Base-by-base conservation (phyloP, 2,329 filamentous ascomycete species). In the Hymenoscyphus fructigenus region DNA sequence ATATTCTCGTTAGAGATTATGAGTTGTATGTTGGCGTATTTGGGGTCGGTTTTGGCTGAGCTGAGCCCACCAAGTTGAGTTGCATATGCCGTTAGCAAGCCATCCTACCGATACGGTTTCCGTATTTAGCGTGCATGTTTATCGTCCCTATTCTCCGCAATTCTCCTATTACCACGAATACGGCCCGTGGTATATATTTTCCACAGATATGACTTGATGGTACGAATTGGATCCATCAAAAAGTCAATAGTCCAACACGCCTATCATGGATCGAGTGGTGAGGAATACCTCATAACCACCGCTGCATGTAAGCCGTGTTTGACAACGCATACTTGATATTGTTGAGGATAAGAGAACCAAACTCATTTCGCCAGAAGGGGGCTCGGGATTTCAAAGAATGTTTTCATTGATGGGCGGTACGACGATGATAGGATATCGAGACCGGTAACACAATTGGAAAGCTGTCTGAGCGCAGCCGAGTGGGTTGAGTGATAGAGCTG, bases 251-350 rank as follows among this genome's bases (percentile, higher is more conserved):
- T 47, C n/a, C n/a, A 20, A 47, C 41, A 47, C 17, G 41, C 44
- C 26, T 53, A 26, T 53, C 3, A 53, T 53, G 10, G 12, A 53
- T 5, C 23, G 47, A 53, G 7, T 53, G 47, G n/a, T 26, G 20
- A 53, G 20, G 20, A 53, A 9, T 26, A 26, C 47, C 23, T 26
- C 47, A 26, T 12, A 26, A 23, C 14, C 20, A 26, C 1, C 14
- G 34, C 60, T 62, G 60, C 61, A 63, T 57, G 38, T 53, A 41
- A 63, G 61, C 41, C 56, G 29, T 58, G 56, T 63, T 55, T 63
- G 61, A 63, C 61, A 63, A 53, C 61, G 56, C 61, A 62, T 34
- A 38, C 38, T 29, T 34, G 55, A 50, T 12, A 28, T 28, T 47
- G 26, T 23, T 26, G 47, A 53, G 47, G 47, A 53, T 28, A 26